Base-by-base conservation (phyloP, 2,329 filamentous ascomycete genomes). In the Penicillium sp. region DNA sequence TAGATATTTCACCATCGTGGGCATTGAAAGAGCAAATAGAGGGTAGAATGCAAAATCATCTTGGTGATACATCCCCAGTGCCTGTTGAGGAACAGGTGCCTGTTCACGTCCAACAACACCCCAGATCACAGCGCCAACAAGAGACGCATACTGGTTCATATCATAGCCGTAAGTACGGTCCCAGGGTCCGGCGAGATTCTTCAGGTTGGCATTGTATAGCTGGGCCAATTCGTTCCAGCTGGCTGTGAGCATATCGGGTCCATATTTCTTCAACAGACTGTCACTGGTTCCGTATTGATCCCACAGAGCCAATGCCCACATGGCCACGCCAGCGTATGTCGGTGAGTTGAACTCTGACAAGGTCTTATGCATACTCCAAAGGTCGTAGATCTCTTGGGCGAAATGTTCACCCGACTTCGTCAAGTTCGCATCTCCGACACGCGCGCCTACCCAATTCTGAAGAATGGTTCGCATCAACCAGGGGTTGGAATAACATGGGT, bases 181-280 rank as follows among this genome's bases (percentile, higher is more conserved):
- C 84, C 84, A 87, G 0, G 85, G 85, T 0, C 84, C 85, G 2
- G 84, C 84, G 45, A 86, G 77, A 56, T 87, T 87, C 58, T 77
- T 81, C 70, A 87, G 67, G 2, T 78, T 75, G 1, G 83, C 79
- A 49, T 86, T 81, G 74, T 83, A 87, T 1, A 87, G 74, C 43
- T 78, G 60, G 0, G 76, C 74, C 1, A 83, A 73, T 3, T 77
- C 74, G 4, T 76, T 71, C 84, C 83, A 87, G 0, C 79, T 84
- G 13, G 77, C 65, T 4, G 68, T 57, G 16, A 86, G 75, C 77
- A 86, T 83, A 4, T 72, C 70, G 0, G 76, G 72, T 0, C 78
- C 83, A 49, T 81, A 76, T 48, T 77, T 67, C 10, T 76, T 71
- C 78, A 87, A 83, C 27, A 83, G 61, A 0, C 82, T 83, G 47